phyloP scores from a whole-genome alignment of 1,284 basidiomycete species.

The Cutaneotrichosporon arboriforme region DNA sequence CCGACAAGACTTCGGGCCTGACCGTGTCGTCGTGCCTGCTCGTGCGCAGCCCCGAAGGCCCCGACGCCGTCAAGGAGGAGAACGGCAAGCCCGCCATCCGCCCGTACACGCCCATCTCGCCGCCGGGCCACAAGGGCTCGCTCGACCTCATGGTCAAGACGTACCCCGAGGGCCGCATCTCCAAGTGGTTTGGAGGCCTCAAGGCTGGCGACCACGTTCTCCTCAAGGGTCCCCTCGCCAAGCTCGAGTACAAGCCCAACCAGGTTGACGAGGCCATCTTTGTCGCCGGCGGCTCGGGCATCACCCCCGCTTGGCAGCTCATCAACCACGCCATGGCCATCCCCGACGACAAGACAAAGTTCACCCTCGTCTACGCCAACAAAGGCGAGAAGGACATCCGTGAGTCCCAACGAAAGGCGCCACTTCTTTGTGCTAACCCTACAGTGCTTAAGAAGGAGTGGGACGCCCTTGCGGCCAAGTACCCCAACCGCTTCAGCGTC shows the following conservation, averaged over 20 bases:
- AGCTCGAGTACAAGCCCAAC: conserved; percentile 78
- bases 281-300: conserved; percentile 65
- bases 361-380: conserved; percentile 87
- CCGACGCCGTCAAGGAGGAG: conserved; percentile 54
- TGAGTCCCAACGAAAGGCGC: too few species aligned
- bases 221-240: conserved; percentile 84
- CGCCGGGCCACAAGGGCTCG: conserved; percentile 65
- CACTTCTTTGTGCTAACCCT: conserved; percentile 3
- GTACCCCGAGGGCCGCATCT: conserved; percentile 61
- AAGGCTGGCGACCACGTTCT: conserved; percentile 75
- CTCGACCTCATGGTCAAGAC: conserved; percentile 81
- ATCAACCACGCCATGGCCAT: conserved; percentile 62
- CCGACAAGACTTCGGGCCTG: conserved; percentile 58
- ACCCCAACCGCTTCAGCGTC: conserved; percentile 65
- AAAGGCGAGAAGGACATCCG: conserved; percentile 81
- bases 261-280: conserved; percentile 78
- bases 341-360: conserved; percentile 89
- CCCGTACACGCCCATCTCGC: conserved; percentile 79
- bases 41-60: conserved; percentile 50
- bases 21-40: conserved; percentile 56
- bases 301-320: conserved; percentile 56
- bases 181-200: conserved; percentile 64
- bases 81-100: conserved; percentile 87
- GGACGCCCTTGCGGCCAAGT: conserved; percentile 64
- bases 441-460: conserved; percentile 72